Base-by-base conservation (phyloP, 148 eudicot genomes). In the Vaccinium macrocarpon region DNA sequence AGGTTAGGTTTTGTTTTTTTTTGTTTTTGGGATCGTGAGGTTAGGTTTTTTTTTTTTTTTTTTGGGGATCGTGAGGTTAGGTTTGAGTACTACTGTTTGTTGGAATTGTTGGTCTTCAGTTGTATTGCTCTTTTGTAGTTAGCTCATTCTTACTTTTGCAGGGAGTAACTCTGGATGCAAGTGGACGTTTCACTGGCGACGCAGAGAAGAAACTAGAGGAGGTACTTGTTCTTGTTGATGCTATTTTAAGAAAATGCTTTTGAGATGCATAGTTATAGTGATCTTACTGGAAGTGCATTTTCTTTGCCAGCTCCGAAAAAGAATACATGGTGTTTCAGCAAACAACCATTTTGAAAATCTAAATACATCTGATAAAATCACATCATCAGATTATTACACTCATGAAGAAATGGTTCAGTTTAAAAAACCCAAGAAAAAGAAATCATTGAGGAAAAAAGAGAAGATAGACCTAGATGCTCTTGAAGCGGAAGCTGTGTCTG, bases 381-480 rank as follows among this genome's bases (percentile, higher is more conserved):
- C 93, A 68, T 90, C 99, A 68, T 90, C 99, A 76, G 99, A 97
- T 82, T 97, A 93, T 81, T 97, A 88, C 75, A 95, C 98, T 59
- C 87, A 90, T 78, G 98, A 97, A 86, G 99, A 97, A 86, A 95
- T 97, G 96, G 87, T 93, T 80, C 85, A 93, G 85, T 97, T 97
- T 83, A 97, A 91, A 82, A 96, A 95, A 90, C 98, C 99, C 78
- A 97, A 97, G 93, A 97, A 97, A 82, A 97, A 93, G 90, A 97
- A 97, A 86, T 97, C 99, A 23, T 80, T 97, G 82, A 91, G 99
- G 85, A 97, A 97, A 87, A 97, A 88, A 86, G 98, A 97, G 80
- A 97, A 97, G 86, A 86, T 97, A 84, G 99, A 97, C 82, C 18
- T 95, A 53, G 94, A 95, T 82, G 98, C 98, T 80, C 94, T 97